Conservation (phyloP, 2,329 filamentous ascomycete genomes). For the Pseudogymnoascus sp. region DNA sequence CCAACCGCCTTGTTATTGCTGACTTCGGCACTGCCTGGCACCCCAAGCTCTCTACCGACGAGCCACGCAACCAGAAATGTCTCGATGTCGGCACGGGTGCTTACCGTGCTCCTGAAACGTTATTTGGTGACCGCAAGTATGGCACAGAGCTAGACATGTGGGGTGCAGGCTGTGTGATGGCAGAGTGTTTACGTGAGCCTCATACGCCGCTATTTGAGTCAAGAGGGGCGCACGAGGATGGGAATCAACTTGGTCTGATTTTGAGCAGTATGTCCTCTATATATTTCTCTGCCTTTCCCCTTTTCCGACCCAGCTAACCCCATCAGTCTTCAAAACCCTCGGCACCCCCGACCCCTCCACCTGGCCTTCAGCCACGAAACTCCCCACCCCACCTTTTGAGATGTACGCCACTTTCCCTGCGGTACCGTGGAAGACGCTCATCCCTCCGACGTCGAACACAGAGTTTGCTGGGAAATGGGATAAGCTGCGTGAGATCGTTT, state of each 20-base stretch:
- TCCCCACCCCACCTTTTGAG: conserved; percentile 75
- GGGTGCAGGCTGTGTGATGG: conserved; percentile 77
- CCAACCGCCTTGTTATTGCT: conserved; percentile 59
- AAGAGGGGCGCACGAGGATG: conserved; percentile 63
- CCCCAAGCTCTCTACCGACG: conserved; percentile 49
- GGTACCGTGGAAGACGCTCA: background rate
- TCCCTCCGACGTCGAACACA: background rate
- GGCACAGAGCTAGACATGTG: conserved; percentile 74
- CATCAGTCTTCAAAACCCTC: conserved; percentile 81
- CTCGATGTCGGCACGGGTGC: conserved; percentile 89
- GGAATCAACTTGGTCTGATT: conserved; percentile 85
- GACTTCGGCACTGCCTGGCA: conserved; percentile 94
- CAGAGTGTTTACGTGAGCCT: conserved; percentile 57
- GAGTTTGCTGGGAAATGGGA: background rate
- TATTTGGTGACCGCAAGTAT: conserved; percentile 78
- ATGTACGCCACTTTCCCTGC: conserved; percentile 68
- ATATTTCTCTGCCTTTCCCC: background rate
- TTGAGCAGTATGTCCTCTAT: conserved; percentile 31
- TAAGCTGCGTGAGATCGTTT: conserved; percentile 19
- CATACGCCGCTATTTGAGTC: conserved; percentile 72
- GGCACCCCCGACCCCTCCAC: conserved; percentile 73
- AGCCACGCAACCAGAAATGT: conserved; percentile 64
- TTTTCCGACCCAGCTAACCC: background rate
- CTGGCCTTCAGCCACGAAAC: conserved; percentile 72
- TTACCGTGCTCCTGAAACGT: conserved; percentile 81